Evolutionary conservation across 208 protist species (phyloP).

Genomic region (Leishmania major): DNA sequence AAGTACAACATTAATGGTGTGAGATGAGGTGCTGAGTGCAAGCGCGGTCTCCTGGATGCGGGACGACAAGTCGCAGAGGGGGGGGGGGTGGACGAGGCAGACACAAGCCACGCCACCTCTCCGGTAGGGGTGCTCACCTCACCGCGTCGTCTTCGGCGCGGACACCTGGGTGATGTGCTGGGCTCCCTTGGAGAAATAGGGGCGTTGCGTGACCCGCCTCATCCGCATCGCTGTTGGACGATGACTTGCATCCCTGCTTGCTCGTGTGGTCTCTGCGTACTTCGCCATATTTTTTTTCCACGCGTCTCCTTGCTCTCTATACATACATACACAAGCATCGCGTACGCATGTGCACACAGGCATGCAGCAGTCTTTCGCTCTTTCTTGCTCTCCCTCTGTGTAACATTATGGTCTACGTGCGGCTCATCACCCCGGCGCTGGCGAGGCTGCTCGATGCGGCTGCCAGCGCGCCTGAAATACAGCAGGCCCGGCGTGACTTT

Average conservation of each 20-base stretch:
- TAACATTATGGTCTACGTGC: constrained; percentile 23
- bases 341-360: background rate
- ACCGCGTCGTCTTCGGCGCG: background rate
- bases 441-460: constrained; percentile 24
- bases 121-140: background rate
- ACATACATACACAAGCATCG: background rate
- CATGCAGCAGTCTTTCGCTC: background rate
- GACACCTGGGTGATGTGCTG: background rate
- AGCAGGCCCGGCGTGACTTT: background rate
- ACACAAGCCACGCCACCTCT: background rate
- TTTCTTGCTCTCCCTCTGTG: background rate
- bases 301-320: background rate
- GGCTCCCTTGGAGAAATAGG: background rate
- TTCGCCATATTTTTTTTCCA: no score
- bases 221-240: background rate
- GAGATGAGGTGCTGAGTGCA: background rate
- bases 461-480: background rate
- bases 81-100: no score
- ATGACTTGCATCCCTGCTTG: background rate
- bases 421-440: constrained; percentile 27
- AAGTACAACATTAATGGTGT: background rate
- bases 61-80: background rate
- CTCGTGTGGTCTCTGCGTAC: background rate
- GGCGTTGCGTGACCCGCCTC: background rate
- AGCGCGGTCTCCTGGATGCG: background rate